Conservation (phyloP, 1,284 basidiomycete genomes). For the Cryptococcus hybrid region DNA sequence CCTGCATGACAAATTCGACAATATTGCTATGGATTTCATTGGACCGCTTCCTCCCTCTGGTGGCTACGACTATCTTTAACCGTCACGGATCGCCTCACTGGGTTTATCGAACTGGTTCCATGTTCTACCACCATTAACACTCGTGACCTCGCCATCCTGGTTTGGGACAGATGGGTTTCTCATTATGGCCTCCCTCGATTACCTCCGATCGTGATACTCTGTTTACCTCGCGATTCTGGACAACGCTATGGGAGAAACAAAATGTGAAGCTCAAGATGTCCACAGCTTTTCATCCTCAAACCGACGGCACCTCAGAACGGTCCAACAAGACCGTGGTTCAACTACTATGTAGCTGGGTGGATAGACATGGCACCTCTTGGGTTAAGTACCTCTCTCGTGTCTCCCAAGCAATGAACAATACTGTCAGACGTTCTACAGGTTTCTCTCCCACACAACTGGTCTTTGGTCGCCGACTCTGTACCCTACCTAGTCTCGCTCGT, state of each 20-base stretch:
- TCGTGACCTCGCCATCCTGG: neutral
- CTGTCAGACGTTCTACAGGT: neutral
- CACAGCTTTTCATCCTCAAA: neutral
- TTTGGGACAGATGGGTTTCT: neutral
- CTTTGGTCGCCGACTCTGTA: neutral
- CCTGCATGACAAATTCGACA: neutral
- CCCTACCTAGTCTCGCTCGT: neutral
- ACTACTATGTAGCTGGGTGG: neutral
- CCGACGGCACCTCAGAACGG: neutral
- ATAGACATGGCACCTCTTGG: neutral
- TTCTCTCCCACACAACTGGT: neutral
- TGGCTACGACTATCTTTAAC: neutral
- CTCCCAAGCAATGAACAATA: neutral
- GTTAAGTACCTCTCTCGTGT: neutral
- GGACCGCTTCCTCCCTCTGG: neutral
- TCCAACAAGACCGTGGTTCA: constrained; percentile 1
- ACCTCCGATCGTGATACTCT: neutral
- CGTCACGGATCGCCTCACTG: constrained; percentile 1
- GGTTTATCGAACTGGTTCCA: neutral
- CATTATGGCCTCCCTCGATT: neutral
- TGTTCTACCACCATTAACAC: neutral
- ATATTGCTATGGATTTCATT: constrained; percentile 1
- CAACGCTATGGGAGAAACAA: neutral
- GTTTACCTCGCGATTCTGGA: neutral
- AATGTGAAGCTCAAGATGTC: neutral